These are phyloP conservation scores for Heritiera fomes DNA, from an alignment of 345 rosid genomes.

Conservation along the genomic window DNA sequence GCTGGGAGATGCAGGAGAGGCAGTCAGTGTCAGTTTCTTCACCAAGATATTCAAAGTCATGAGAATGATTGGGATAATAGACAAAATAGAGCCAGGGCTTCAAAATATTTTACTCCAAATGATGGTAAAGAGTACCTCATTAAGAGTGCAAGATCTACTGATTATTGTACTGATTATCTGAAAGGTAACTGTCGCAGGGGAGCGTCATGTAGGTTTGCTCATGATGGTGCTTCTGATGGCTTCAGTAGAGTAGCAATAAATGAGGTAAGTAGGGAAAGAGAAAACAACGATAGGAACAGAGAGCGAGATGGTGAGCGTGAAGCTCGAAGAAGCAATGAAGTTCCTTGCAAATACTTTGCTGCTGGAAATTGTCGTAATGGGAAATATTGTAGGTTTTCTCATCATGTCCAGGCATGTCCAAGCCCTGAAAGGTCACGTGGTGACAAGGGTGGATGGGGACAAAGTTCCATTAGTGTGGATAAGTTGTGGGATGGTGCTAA, in stretches of 20 bases:
- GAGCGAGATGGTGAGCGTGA: conserved; percentile 49
- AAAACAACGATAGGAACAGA: conserved; percentile 45
- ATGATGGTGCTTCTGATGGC: conserved; percentile 36
- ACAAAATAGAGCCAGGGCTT: conserved; percentile 44
- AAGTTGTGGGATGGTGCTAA: conserved; percentile 43
- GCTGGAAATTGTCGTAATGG: conserved; percentile 87
- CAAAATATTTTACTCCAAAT: conserved; percentile 43
- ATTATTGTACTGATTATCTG: conserved; percentile 36
- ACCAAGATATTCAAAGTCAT: conserved; percentile 44
- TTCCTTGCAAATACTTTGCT: conserved; percentile 82
- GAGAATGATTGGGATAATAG: conserved; percentile 58
- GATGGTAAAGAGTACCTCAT: conserved; percentile 44
- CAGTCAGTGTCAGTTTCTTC: conserved; percentile 55
- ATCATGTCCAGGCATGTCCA: conserved; percentile 43
- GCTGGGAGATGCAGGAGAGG: conserved; percentile 78
- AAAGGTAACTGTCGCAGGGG: conserved; percentile 49
- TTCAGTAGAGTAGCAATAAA: conserved; percentile 35
- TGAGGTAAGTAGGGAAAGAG: conserved; percentile 40
- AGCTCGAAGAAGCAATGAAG: conserved; percentile 42
- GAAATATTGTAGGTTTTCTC: conserved; percentile 75
- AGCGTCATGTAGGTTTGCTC: conserved; percentile 41
- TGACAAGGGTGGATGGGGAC: conserved; percentile 36
- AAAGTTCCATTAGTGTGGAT: conserved; percentile 39
- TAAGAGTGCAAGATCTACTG: conserved; percentile 39
- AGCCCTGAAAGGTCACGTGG: conserved; percentile 59